phyloP scores from a whole-genome alignment of 192 early-diverging fungal species.

The Fimicolochytrium jonesii region DNA sequence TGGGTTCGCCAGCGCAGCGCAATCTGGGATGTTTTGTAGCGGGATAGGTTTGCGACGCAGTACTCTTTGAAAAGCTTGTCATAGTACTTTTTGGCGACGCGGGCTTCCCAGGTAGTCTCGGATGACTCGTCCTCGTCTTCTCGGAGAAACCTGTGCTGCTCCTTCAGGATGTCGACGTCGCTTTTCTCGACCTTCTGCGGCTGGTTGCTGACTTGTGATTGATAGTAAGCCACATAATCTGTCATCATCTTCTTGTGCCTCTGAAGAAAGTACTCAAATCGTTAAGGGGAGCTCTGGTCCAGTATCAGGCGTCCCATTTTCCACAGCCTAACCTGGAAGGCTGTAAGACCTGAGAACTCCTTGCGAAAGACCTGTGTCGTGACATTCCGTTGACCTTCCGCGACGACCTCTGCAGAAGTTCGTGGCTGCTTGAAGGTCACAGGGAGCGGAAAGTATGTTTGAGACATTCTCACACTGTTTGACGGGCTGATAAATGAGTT shows the following conservation, averaged over 20 bases:
- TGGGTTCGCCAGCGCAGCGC: conserved; percentile 71
- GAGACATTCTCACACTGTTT: too few species aligned
- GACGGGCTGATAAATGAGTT: too few species aligned
- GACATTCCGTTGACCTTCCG: too few species aligned
- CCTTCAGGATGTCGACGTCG: conserved; percentile 66
- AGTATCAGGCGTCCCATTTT: background rate
- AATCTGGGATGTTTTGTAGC: conserved; percentile 68
- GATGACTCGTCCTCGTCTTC: conserved; percentile 40
- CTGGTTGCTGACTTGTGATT: background rate
- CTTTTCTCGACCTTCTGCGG: conserved; percentile 27
- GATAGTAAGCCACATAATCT: conserved; percentile 51
- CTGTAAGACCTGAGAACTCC: conserved; percentile 4
- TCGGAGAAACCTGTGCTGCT: conserved; percentile 70
- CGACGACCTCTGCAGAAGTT: too few species aligned
- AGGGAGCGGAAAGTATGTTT: too few species aligned
- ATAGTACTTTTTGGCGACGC: conserved; percentile 82
- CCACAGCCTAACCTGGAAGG: conserved; percentile 13
- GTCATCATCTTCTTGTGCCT: conserved; percentile 57
- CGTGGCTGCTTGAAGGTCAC: too few species aligned
- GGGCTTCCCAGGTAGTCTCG: conserved; percentile 60
- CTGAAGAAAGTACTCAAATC: background rate
- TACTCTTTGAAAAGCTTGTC: conserved; percentile 84
- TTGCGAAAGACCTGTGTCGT: conserved; percentile 12
- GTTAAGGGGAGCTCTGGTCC: background rate
- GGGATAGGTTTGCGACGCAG: conserved; percentile 63